Base-by-base conservation (phyloP, 2,329 filamentous ascomycete genomes). In the Aspergillus persii region DNA sequence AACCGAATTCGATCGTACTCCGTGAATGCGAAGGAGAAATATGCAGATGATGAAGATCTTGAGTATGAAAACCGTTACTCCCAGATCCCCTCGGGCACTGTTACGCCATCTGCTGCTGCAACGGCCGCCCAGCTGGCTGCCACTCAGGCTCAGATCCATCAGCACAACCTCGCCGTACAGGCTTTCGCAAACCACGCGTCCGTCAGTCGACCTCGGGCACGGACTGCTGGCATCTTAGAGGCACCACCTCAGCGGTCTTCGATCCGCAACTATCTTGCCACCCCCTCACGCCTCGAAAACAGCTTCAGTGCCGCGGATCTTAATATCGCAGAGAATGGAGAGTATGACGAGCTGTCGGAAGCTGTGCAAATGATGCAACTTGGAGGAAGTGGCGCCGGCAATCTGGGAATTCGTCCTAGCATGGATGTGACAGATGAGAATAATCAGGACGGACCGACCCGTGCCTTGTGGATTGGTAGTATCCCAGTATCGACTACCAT, bases 11-110 rank as follows among this genome's bases (percentile, higher is more conserved):
- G 95, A 50, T 99, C 95, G 1, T 98, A 97, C 76, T 99, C 95
- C 0, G 95, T 99, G 65, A 99, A 99, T 76, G 96, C 96, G 57
- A 97, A 96, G 77, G 94, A 98, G 74, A 96, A 95, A 75, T 98
- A 98, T 69, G 93, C 90, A 2, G 92, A 96, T 68, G 89, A 92
- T 50, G 93, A 96, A 54, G 89, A 92, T 29, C 89, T 92, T 61
- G 88, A 91, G 15, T 91, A 90, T 61, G 74, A 87, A 84, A 77
- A 76, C 51, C 78, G 80, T 58, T 87, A 86, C 69, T 81, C 83
- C 49, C 78, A 79, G 54, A 74, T 80, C 56, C 85, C 85, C 63
- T 86, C 84, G 55, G 86, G 86, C 27, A 80, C 81, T 3, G 73
- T 87, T 62, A 88, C 85, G 1, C 85, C 86, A 8, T 80, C 80